These are phyloP conservation scores for Debaryomyces subglobosus DNA, from an alignment of 1,139 yeast genomes.

Conservation along the genomic window DNA sequence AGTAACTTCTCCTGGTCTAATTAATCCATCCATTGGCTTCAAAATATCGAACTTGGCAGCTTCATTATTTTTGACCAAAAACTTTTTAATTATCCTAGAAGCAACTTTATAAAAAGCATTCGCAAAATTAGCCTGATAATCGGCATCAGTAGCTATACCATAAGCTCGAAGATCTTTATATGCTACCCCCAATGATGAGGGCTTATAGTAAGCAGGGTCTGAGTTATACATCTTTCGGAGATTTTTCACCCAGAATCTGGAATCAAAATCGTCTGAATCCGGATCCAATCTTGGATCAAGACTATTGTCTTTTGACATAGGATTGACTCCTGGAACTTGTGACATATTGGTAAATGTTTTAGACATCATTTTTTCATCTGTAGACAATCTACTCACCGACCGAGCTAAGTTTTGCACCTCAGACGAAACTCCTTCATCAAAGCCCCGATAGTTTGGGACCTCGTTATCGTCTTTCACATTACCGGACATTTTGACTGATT, in stretches of 20 bases:
- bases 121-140: slow-evolving; percentile 18
- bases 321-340: slow-evolving; percentile 6
- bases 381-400: slow-evolving; percentile 25
- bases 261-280: slow-evolving; percentile 19
- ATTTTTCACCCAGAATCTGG: slow-evolving; percentile 31
- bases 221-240: slow-evolving; percentile 21
- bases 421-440: slow-evolving; percentile 28
- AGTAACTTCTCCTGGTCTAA: slow-evolving; percentile 71
- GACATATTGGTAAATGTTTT: slow-evolving; percentile 8
- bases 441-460: slow-evolving; percentile 32
- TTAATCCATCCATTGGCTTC: slow-evolving; percentile 65
- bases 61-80: slow-evolving; percentile 7
- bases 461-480: slow-evolving; percentile 17
- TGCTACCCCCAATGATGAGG: slow-evolving; percentile 22
- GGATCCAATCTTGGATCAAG: slow-evolving; percentile 22
- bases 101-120: slow-evolving; percentile 16
- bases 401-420: slow-evolving; percentile 35
- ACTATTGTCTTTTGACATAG: not conserved
- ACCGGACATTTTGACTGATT: not conserved
- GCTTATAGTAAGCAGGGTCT: slow-evolving; percentile 25
- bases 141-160: slow-evolving; percentile 22
- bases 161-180: slow-evolving; percentile 22
- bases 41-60: slow-evolving; percentile 53
- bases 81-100: not conserved
- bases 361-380: slow-evolving; percentile 16